These are phyloP conservation scores for Globisporangium mamillatum DNA, from an alignment of 352 stramenopile genomes.

Conservation along the genomic window DNA sequence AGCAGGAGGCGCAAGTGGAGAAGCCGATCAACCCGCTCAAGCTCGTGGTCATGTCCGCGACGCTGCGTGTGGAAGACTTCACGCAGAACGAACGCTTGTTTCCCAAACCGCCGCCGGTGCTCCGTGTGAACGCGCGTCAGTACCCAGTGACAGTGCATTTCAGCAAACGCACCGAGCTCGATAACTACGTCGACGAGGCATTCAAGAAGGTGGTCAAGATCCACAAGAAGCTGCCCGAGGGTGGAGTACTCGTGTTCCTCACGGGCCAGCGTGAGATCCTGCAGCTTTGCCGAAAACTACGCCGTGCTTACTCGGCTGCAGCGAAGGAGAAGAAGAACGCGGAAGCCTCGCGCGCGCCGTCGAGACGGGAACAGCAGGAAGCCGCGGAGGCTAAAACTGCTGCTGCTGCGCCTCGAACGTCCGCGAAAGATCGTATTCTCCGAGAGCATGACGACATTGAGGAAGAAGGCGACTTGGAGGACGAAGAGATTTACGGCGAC, in stretches of 20 bases:
- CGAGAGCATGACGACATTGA: conserved; percentile 82
- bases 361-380: conserved; percentile 7
- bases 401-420: conserved; percentile 14
- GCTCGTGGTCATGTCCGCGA: conserved; percentile 98
- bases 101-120: conserved; percentile 85
- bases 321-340: conserved; percentile 32
- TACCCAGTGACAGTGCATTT: conserved; percentile 98
- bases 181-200: conserved; percentile 95
- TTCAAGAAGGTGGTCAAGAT: conserved; percentile 98
- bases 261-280: conserved; percentile 96
- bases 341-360: conserved; percentile 14
- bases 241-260: conserved; percentile 97
- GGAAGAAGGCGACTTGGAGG: conserved; percentile 74
- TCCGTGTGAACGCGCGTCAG: conserved; percentile 94
- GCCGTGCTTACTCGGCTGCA: conserved; percentile 41
- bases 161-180: conserved; percentile 96
- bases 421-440: conserved; percentile 46
- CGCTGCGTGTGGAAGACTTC: conserved; percentile 97
- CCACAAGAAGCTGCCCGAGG: conserved; percentile 95
- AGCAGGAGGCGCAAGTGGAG: conserved; percentile 27
- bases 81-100: conserved; percentile 94
- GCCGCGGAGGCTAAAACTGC: conserved; percentile 1
- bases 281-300: conserved; percentile 81
- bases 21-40: conserved; percentile 78
- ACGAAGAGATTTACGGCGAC: conserved; percentile 56